These are phyloP conservation scores for Pecoramyces ruminantium DNA, from an alignment of 192 early-diverging fungal species.

Conservation along the genomic window DNA sequence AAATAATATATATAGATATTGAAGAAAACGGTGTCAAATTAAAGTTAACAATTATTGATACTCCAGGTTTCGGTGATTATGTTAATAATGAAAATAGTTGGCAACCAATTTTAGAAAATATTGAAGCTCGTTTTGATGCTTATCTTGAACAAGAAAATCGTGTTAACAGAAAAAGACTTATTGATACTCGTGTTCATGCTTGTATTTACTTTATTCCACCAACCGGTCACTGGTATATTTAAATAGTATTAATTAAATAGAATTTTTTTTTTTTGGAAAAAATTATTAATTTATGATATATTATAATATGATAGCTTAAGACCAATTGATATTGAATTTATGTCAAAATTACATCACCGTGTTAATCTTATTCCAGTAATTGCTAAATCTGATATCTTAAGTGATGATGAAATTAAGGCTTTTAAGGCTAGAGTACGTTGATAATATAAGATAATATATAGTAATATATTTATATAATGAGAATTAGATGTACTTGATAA, in stretches of 20 bases:
- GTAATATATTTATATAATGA: too few species aligned
- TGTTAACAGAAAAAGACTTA: slow-evolving; percentile 70
- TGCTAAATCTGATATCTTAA: slow-evolving; percentile 68
- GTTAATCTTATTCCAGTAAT: slow-evolving; percentile 81
- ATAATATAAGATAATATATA: too few species aligned
- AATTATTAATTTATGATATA: too few species aligned
- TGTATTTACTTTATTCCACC: slow-evolving; percentile 94
- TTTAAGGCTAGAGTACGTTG: slow-evolving; percentile 5
- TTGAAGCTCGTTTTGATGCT: slow-evolving; percentile 92
- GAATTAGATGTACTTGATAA: too few species aligned
- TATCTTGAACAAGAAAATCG: slow-evolving; percentile 88
- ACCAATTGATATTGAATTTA: slow-evolving; percentile 87
- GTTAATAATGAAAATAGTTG: slow-evolving; percentile 97
- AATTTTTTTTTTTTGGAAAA: too few species aligned
- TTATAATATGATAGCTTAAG: too few species aligned
- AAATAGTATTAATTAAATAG: too few species aligned
- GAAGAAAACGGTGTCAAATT: slow-evolving; percentile 90
- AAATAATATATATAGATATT: slow-evolving; percentile 29
- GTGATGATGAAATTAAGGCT: slow-evolving; percentile 42
- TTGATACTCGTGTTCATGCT: slow-evolving; percentile 88
- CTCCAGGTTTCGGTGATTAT: slow-evolving; percentile 95
- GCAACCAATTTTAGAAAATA: slow-evolving; percentile 94
- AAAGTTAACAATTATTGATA: slow-evolving; percentile 91
- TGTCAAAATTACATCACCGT: slow-evolving; percentile 75
- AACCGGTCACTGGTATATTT: slow-evolving; percentile 67